Percentiles rank a stretch among this genome's conserved stretches.
Evolutionary conservation across 148 eudicot species (phyloP).

Genomic region (Rhododendron ferrugineum): DNA sequence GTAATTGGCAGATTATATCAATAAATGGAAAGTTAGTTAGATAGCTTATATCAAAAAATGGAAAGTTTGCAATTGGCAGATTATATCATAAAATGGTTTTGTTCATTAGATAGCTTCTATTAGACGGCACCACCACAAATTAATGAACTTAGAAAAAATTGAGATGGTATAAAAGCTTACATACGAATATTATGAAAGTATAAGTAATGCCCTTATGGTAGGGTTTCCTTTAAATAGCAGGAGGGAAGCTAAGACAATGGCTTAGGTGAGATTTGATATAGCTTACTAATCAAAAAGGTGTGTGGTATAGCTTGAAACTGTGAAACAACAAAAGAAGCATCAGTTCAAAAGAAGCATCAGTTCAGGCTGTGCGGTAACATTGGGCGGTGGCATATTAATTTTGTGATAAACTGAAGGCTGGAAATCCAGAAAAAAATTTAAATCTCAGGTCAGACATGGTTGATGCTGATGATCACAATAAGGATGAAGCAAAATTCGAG

Average conservation of each 20-base stretch:
- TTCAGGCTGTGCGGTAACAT: background rate
- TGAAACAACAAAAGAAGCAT: background rate
- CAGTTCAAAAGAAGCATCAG: slow-evolving; percentile 2
- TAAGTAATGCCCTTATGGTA: background rate
- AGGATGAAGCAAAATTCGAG: background rate
- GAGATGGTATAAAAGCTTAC: background rate
- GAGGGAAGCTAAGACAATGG: background rate
- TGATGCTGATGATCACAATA: background rate
- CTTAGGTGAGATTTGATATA: background rate
- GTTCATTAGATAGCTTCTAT: background rate
- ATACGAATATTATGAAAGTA: background rate
- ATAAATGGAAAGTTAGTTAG: background rate
- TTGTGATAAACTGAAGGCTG: background rate
- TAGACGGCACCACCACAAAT: background rate
- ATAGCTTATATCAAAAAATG: background rate
- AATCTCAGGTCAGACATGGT: background rate
- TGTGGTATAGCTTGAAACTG: background rate
- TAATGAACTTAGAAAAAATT: background rate
- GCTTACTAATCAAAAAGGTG: background rate
- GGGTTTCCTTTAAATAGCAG: background rate
- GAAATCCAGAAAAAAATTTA: background rate
- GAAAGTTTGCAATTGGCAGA: background rate
- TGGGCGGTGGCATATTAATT: background rate
- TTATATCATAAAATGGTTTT: background rate
- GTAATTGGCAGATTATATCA: background rate